Conservation (phyloP, 441 rosid species). For the Brassica hybrid region DNA sequence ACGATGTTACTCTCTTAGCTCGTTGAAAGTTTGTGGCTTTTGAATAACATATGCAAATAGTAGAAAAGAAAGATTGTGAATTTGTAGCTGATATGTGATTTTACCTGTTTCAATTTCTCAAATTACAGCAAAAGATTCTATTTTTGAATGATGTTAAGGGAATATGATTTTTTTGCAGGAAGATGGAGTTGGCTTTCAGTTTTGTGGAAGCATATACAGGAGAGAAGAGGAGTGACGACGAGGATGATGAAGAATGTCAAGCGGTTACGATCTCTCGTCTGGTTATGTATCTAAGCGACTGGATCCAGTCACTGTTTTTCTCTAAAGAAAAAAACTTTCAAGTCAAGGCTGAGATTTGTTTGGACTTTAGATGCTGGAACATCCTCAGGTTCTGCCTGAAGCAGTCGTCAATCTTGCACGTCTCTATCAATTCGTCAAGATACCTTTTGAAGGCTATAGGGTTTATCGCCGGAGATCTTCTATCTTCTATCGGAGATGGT, state of each 20-base stretch:
- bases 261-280: conserved; percentile 65
- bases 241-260: conserved; percentile 53
- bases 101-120: no score
- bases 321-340: conserved; percentile 52
- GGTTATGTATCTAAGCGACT: conserved; percentile 69
- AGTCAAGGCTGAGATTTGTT: conserved; percentile 45
- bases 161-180: conserved; percentile 63
- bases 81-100: conserved; percentile 1
- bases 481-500: conserved; percentile 43
- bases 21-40: conserved; percentile 20
- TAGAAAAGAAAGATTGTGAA: not conserved
- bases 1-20: not conserved
- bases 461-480: conserved; percentile 49
- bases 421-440: conserved; percentile 61
- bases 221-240: conserved; percentile 45
- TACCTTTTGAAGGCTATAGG: conserved; percentile 66
- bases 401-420: conserved; percentile 57
- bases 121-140: no score
- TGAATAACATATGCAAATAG: not conserved
- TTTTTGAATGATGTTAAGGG: conserved; percentile 4
- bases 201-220: conserved; percentile 51
- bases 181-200: conserved; percentile 66
- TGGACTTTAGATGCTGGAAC: conserved; percentile 86
- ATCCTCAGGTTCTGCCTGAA: conserved; percentile 79
- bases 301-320: conserved; percentile 76